These are phyloP conservation scores for Bremia lactucae DNA, from an alignment of 352 stramenopile genomes.

Conservation along the genomic window DNA sequence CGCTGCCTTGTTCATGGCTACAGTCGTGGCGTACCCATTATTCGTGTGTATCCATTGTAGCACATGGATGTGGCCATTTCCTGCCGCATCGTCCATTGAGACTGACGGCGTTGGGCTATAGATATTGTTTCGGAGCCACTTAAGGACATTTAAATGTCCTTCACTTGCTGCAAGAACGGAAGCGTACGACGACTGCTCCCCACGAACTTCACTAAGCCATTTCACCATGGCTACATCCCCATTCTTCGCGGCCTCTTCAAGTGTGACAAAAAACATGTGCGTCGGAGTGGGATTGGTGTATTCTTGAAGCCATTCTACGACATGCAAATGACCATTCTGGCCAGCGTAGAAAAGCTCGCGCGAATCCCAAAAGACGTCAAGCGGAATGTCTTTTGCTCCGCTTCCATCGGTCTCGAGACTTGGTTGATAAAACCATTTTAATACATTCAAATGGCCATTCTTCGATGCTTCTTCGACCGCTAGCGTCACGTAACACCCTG, in stretches of 20 bases:
- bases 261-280: slow-evolving; percentile 31
- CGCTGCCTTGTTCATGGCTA: slow-evolving; percentile 22
- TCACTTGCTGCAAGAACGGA: slow-evolving; percentile 20
- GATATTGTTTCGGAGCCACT: slow-evolving; percentile 15
- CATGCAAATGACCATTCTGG: slow-evolving; percentile 17
- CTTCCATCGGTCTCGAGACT: not conserved
- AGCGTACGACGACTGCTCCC: slow-evolving; percentile 23
- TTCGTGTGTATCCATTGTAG: slow-evolving; percentile 21
- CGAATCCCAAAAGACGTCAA: slow-evolving; percentile 24
- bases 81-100: slow-evolving; percentile 22
- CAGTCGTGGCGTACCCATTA: slow-evolving; percentile 7
- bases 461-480: slow-evolving; percentile 23
- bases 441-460: slow-evolving; percentile 22
- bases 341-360: slow-evolving; percentile 30
- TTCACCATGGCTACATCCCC: slow-evolving; percentile 23
- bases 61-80: slow-evolving; percentile 14
- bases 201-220: slow-evolving; percentile 23
- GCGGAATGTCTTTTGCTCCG: not conserved
- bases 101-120: not conserved
- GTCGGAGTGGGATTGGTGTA: slow-evolving; percentile 24
- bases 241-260: slow-evolving; percentile 24
- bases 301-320: slow-evolving; percentile 28
- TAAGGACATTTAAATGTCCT: slow-evolving; percentile 24
- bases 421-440: slow-evolving; percentile 19
- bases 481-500: slow-evolving; percentile 20